phyloP scores from a whole-genome alignment of 495 filamentous ascomycete species.

The Podospora tetraspora region DNA sequence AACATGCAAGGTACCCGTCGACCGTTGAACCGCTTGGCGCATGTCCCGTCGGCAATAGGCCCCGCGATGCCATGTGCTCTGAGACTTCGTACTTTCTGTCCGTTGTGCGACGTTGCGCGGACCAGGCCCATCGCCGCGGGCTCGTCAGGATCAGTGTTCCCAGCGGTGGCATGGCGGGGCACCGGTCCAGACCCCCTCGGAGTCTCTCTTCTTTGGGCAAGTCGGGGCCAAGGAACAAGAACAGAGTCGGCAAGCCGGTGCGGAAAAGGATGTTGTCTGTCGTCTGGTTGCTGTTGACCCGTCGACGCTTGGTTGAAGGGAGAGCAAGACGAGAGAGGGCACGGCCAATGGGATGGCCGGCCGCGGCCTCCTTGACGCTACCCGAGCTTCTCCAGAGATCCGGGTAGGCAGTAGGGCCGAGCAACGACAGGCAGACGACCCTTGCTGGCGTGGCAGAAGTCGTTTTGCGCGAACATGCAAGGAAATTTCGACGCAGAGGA shows the following conservation, averaged over 20 bases:
- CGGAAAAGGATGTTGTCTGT: background rate
- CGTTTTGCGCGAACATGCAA: background rate
- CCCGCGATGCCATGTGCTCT: slow-evolving; percentile 1
- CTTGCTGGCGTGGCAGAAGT: too few relatives aligned
- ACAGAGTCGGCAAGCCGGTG: background rate
- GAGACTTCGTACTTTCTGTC: slow-evolving; percentile 4
- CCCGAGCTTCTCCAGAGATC: slow-evolving; percentile 11
- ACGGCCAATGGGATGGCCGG: slow-evolving; percentile 14
- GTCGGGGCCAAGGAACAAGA: background rate
- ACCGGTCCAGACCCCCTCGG: too few relatives aligned
- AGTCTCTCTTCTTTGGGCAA: background rate
- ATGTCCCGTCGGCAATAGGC: background rate
- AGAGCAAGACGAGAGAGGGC: background rate
- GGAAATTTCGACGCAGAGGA: slow-evolving; percentile 21
- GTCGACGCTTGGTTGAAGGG: background rate
- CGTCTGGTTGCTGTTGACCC: background rate
- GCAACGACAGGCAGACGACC: slow-evolving; percentile 12
- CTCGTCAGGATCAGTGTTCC: background rate
- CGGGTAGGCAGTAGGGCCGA: slow-evolving; percentile 16
- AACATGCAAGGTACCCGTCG: slow-evolving; percentile 24
- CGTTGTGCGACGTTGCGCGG: slow-evolving; percentile 13
- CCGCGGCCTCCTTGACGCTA: slow-evolving; percentile 10
- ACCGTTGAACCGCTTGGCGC: slow-evolving; percentile 6
- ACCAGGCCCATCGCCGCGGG: background rate
- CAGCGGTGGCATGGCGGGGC: background rate